Base-by-base conservation (phyloP, 441 rosid species). In the Gossypium davidsonii region DNA sequence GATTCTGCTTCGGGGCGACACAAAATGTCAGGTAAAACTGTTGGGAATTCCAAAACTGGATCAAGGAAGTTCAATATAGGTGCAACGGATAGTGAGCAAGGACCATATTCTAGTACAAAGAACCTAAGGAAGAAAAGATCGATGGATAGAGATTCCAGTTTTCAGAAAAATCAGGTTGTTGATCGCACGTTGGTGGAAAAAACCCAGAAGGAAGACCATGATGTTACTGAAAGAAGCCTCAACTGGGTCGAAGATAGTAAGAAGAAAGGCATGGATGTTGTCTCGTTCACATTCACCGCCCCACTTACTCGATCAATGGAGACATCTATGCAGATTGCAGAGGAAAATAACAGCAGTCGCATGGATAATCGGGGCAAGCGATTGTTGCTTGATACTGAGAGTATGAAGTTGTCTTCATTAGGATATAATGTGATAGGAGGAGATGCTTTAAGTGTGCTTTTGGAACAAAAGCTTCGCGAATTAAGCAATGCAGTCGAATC, bases 221-320 rank as follows among this genome's bases (percentile, higher is more conserved):
- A 82, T n/a, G 81, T 59, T 44, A 63, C 34, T 4, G 87, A 85
- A 26, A 84, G 80, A 67, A 83, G 81, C 56, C 77, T 77, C 71
- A 77, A 78, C 71, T 85, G 86, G 89, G 83, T 80, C 37, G 92
- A 86, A 79, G 97, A 91, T 74, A 83, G 87, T 83, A 89, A 83
- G 71, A 85, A 73, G 83, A 89, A 88, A 74, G 97, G 96, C 61
- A 83, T 77, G 82, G 99, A 93, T 84, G 96, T 95, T 74, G 88
- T 95, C 59, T 95, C 99, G 17, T 95, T 95, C 71, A 95, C 99
- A 34, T 95, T 95, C 82, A 90, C 97, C 0, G 88, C 98, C 31
- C 97, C 98, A 3, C 76, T 95, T 62, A 78, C 88, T 37, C 86
- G 92, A 39, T 80, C 90, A 68, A 42, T 83, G 55, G 88, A 86